phyloP scores from a whole-genome alignment of 441 rosid species.

The Monsonia emarginata region DNA sequence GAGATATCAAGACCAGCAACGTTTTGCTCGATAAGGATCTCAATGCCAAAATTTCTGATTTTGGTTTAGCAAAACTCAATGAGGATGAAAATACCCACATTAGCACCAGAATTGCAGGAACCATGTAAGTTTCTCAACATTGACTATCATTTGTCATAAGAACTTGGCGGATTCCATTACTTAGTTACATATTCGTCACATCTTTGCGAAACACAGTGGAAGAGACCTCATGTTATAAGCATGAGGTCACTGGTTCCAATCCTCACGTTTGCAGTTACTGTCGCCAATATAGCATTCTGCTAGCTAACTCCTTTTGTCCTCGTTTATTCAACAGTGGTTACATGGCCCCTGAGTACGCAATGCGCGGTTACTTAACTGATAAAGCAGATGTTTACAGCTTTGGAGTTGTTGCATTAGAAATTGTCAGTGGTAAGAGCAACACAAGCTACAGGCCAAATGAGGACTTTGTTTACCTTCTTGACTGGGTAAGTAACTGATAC shows the following conservation, averaged over 20 bases:
- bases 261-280: too few species aligned
- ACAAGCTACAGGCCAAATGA: constrained; percentile 68
- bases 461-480: constrained; percentile 71
- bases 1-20: constrained; percentile 81
- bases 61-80: constrained; percentile 67
- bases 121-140: constrained; percentile 41
- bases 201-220: too few species aligned
- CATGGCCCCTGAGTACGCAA: constrained; percentile 71
- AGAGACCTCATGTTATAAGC: too few species aligned
- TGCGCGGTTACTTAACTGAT: constrained; percentile 59
- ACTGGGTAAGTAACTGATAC: constrained; percentile 39
- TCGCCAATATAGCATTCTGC: too few species aligned
- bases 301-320: too few species aligned
- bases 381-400: constrained; percentile 45
- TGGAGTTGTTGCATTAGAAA: constrained; percentile 36
- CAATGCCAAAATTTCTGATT: constrained; percentile 72
- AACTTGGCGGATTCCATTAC: too few species aligned
- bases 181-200: too few species aligned
- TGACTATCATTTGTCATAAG: too few species aligned
- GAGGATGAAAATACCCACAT: constrained; percentile 67
- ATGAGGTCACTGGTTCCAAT: too few species aligned
- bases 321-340: constrained; percentile 30
- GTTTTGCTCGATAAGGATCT: constrained; percentile 64
- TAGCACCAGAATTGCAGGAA: constrained; percentile 75
- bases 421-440: constrained; percentile 61